These are phyloP conservation scores for Quercus suber DNA, from an alignment of 306 rosid genomes.

Conservation along the genomic window DNA sequence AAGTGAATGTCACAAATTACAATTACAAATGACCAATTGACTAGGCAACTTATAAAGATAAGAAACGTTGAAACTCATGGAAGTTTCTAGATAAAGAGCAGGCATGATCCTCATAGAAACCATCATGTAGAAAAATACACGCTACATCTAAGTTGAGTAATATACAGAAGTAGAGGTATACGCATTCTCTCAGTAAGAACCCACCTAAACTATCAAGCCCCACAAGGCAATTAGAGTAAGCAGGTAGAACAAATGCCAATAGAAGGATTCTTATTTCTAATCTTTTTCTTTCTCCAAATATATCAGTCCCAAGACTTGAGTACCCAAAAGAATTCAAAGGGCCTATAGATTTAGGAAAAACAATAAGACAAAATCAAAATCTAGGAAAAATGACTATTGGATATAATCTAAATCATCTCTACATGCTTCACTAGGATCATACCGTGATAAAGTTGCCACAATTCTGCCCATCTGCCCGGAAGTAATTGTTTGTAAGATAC, in stretches of 20 bases:
- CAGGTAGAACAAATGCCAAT: neutral
- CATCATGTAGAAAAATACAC: no score
- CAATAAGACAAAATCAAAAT: no score
- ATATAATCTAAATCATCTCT: neutral
- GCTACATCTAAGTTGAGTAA: no score
- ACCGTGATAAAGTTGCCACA: constrained; percentile 93
- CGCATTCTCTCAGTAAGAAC: no score
- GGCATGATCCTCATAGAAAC: no score
- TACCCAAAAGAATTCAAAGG: neutral
- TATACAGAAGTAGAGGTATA: no score
- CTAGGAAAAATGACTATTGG: neutral
- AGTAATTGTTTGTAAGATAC: constrained; percentile 66
- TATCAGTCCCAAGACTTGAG: neutral
- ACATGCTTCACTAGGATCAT: constrained; percentile 15
- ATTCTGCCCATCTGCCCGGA: constrained; percentile 82
- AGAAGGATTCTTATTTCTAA: neutral
- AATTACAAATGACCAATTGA: neutral
- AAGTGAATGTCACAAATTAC: neutral
- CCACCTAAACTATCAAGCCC: no score
- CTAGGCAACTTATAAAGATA: no score
- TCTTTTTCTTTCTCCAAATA: neutral
- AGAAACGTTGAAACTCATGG: no score
- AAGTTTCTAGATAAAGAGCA: no score
- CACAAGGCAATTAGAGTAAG: no score
- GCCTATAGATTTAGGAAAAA: neutral